Evolutionary conservation across 371 early-diverging fungal genomes (phyloP), one percentile per base, ranked within the genome.

Genomic region (Phascolomyces articulosus): DNA sequence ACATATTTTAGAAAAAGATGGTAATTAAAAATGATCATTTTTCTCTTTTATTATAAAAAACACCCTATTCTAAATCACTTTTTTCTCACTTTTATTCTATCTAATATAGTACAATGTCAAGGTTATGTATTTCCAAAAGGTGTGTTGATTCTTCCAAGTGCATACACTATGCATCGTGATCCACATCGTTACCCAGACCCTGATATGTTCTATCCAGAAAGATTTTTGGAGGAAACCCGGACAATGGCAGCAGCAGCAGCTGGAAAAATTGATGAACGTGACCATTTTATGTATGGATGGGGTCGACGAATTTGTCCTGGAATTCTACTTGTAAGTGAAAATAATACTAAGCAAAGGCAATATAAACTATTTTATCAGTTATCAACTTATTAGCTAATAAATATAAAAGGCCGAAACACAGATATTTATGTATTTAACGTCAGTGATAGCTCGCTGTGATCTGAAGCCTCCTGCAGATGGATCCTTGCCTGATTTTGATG

Each of bases 1-100:
- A 13, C 78, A 75, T 18, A 55, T 56, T 21, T 49, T 77, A 7
- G 61, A 48, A 21, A 38, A 62, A 58, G 77, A 81, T 40, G 40
- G 58, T 58, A 41, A 58, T 20, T 18, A 26, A n/a, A n/a, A n/a
- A n/a, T n/a, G n/a, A n/a, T n/a, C n/a, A n/a, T n/a, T n/a, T n/a
- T n/a, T n/a, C n/a, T n/a, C n/a, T n/a, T n/a, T n/a, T n/a, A n/a
- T n/a, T n/a, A n/a, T n/a, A n/a, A n/a, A n/a, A n/a, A n/a, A n/a
- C n/a, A n/a, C n/a, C n/a, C n/a, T n/a, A n/a, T n/a, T n/a, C n/a
- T n/a, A n/a, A n/a, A n/a, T 29, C 21, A n/a, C 8, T 8, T 8
- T 44, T 44, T 44, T 20, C 20, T 15, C 20, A 44, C 4, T 44
- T 18, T 44, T 44, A 4, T 44, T n/a, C 16, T 47, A 13, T 20